phyloP scores from a whole-genome alignment of 2,329 filamentous ascomycete genomes.

The Aspergillus phoenicis region DNA sequence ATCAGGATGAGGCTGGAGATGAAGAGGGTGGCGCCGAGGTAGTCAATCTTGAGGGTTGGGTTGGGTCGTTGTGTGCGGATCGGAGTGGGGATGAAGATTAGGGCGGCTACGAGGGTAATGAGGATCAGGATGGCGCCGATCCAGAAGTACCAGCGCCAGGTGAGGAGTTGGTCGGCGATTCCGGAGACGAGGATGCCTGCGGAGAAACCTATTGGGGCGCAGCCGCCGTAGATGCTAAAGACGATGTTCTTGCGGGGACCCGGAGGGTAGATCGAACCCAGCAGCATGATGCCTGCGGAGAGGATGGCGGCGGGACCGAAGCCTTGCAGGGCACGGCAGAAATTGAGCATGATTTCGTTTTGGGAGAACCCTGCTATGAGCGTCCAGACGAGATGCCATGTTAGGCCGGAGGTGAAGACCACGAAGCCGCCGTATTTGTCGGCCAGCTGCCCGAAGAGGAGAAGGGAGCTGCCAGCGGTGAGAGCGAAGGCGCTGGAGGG shows the following conservation, averaged over 20 bases:
- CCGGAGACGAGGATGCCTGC: conserved; percentile 68
- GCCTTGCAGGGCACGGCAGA: conserved; percentile 73
- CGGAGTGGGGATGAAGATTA: conserved; percentile 39
- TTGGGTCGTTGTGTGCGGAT: conserved; percentile 21
- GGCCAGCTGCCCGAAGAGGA: conserved; percentile 59
- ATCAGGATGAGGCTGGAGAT: conserved; percentile 68
- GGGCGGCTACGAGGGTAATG: conserved; percentile 50
- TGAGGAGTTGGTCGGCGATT: conserved; percentile 55
- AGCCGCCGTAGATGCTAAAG: conserved; percentile 61
- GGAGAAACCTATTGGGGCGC: conserved; percentile 53
- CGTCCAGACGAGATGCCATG: conserved; percentile 69
- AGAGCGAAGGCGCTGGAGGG: conserved; percentile 56
- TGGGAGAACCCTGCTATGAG: conserved; percentile 70
- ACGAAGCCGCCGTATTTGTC: conserved; percentile 66
- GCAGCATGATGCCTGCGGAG: conserved; percentile 67
- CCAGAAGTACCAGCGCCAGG: conserved; percentile 71
- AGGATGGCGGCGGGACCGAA: conserved; percentile 73
- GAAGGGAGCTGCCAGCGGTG: conserved; percentile 51
- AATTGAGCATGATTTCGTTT: conserved; percentile 69
- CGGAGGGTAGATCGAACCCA: conserved; percentile 66
- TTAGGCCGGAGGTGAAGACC: conserved; percentile 64
- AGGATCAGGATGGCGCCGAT: conserved; percentile 55
- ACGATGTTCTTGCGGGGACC: conserved; percentile 70
- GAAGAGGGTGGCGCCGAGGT: conserved; percentile 63
- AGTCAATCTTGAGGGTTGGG: conserved; percentile 63